Conservation (phyloP, 2,329 filamentous ascomycete genomes). For the Xylariaceae sp. region DNA sequence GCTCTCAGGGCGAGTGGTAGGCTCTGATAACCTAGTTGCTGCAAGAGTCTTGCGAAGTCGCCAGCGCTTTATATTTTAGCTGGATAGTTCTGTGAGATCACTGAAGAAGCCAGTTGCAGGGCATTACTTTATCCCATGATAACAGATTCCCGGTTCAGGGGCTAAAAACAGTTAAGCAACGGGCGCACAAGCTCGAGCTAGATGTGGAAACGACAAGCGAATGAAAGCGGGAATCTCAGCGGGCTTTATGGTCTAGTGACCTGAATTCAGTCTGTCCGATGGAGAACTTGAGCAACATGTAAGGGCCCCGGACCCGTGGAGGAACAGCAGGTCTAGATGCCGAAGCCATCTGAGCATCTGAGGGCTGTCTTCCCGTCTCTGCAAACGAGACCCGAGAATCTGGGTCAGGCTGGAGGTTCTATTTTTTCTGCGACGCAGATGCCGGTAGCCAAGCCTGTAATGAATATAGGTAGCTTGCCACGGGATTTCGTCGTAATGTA, state of each 20-base stretch:
- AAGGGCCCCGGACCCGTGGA: neutral
- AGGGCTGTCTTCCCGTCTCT: neutral
- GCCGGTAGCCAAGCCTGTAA: neutral
- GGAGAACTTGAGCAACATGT: constrained; percentile 25
- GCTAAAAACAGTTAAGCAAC: constrained; percentile 20
- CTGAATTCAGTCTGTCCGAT: constrained; percentile 26
- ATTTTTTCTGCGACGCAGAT: constrained; percentile 16
- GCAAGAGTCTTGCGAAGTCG: constrained; percentile 2
- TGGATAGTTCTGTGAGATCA: constrained; percentile 17
- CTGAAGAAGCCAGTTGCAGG: constrained; percentile 19
- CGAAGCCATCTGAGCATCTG: constrained; percentile 1
- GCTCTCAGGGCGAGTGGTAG: constrained; percentile 6
- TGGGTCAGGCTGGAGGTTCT: constrained; percentile 15
- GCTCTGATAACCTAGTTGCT: neutral
- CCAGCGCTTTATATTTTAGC: constrained; percentile 7
- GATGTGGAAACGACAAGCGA: constrained; percentile 42
- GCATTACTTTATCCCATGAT: constrained; percentile 9
- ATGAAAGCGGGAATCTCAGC: constrained; percentile 33
- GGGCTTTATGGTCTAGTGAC: constrained; percentile 7
- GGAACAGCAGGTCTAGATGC: neutral
- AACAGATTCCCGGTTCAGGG: constrained; percentile 8
- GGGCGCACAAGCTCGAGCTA: constrained; percentile 26
- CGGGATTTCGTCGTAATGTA: neutral
- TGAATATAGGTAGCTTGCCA: neutral
- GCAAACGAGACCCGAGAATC: constrained; percentile 17